Conservation (phyloP, 169 alveolate genomes). For the Plasmodium sp. region DNA sequence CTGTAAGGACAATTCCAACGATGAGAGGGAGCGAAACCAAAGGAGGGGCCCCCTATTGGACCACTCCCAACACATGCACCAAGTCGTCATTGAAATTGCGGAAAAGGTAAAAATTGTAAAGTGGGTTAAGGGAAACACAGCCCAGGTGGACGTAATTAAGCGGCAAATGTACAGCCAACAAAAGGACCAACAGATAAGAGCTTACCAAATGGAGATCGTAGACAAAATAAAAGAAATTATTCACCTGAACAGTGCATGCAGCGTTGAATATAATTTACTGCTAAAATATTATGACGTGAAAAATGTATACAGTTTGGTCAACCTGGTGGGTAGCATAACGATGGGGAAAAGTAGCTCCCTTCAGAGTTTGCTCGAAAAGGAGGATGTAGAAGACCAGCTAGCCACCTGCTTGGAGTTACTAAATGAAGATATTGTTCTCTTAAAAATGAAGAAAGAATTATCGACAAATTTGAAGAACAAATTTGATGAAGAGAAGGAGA, state of each 20-base stretch:
- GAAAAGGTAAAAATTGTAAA: constrained; percentile 38
- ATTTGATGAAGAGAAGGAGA: constrained; percentile 79
- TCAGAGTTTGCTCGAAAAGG: constrained; percentile 75
- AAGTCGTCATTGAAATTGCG: constrained; percentile 9
- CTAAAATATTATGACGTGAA: constrained; percentile 49
- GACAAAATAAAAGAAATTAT: constrained; percentile 60
- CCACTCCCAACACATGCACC: neutral
- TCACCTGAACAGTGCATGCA: neutral
- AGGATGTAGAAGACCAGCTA: constrained; percentile 69
- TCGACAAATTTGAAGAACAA: constrained; percentile 72
- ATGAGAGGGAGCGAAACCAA: neutral
- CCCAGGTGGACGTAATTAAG: constrained; percentile 3
- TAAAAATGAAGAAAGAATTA: constrained; percentile 79
- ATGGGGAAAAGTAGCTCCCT: constrained; percentile 42
- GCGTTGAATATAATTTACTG: constrained; percentile 33
- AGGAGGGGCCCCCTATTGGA: neutral
- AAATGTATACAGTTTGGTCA: constrained; percentile 24
- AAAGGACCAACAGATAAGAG: neutral
- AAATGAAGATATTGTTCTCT: constrained; percentile 79
- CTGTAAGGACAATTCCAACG: neutral
- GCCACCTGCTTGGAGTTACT: constrained; percentile 73
- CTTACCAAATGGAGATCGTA: constrained; percentile 38
- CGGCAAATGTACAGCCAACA: neutral
- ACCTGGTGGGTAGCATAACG: constrained; percentile 50
- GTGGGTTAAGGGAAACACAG: constrained; percentile 12